These are phyloP conservation scores for Boechera divaricarpa DNA, from an alignment of 345 rosid genomes.

Conservation along the genomic window DNA sequence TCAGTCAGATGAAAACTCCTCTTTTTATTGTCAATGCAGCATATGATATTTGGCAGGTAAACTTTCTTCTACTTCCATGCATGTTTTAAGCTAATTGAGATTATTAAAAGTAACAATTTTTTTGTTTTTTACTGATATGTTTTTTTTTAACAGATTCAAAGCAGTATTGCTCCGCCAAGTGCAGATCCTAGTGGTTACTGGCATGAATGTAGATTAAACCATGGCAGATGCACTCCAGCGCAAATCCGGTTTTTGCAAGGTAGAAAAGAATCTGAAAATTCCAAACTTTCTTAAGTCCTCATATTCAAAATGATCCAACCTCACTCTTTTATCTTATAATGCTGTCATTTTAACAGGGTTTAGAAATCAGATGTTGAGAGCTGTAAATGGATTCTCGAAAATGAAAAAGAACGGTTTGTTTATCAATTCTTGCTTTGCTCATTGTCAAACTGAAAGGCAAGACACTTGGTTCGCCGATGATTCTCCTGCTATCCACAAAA, in stretches of 20 bases:
- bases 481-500: slow-evolving; percentile 75
- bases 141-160: slow-evolving; percentile 64
- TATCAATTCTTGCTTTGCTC: slow-evolving; percentile 93
- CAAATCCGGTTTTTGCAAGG: slow-evolving; percentile 88
- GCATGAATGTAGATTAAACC: slow-evolving; percentile 82
- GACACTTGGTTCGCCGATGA: slow-evolving; percentile 90
- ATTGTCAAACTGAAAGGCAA: slow-evolving; percentile 94
- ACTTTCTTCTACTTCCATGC: neutral
- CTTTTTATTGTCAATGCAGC: slow-evolving; percentile 91
- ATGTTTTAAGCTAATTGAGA: slow-evolving; percentile 18
- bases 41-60: slow-evolving; percentile 98
- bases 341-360: slow-evolving; percentile 55
- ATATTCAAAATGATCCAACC: neutral
- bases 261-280: slow-evolving; percentile 19
- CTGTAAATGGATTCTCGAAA: slow-evolving; percentile 60
- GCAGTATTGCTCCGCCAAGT: slow-evolving; percentile 87
- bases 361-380: slow-evolving; percentile 79
- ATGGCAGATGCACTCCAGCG: slow-evolving; percentile 68
- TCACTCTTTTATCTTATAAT: neutral
- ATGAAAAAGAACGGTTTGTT: slow-evolving; percentile 77
- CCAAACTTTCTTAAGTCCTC: neutral
- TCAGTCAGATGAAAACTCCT: slow-evolving; percentile 71
- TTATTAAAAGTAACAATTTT: slow-evolving; percentile 9
- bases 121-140: neutral
- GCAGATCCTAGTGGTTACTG: slow-evolving; percentile 94